These are phyloP conservation scores for Nelumbo lutea DNA, from an alignment of 164 flowering plant species.

Conservation along the genomic window DNA sequence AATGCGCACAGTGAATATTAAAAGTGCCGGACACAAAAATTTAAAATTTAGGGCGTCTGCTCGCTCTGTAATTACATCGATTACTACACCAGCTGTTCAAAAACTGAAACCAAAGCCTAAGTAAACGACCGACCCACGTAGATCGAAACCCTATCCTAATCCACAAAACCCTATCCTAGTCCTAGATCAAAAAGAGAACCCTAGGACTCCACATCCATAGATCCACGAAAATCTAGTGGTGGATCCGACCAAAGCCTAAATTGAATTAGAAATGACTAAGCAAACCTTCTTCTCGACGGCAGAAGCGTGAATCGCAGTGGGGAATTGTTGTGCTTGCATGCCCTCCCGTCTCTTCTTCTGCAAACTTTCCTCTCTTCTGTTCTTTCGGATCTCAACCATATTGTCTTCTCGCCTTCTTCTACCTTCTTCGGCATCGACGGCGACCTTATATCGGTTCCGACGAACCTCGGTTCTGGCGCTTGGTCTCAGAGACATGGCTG, in stretches of 20 bases:
- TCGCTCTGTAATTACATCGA: neutral
- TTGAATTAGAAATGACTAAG: neutral
- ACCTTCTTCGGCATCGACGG: constrained; percentile 62
- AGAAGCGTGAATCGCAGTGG: constrained; percentile 12
- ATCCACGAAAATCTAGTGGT: neutral
- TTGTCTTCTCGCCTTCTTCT: constrained; percentile 59
- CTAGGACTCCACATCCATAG: neutral
- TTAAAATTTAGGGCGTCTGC: neutral
- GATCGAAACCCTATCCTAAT: neutral
- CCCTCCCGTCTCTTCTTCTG: constrained; percentile 60
- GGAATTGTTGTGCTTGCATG: constrained; percentile 28
- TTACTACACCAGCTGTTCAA: neutral
- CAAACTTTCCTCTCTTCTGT: constrained; percentile 49
- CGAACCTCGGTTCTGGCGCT: constrained; percentile 50
- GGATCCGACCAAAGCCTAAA: neutral
- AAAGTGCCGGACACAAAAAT: neutral
- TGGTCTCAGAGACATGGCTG: constrained; percentile 55
- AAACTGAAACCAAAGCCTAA: neutral
- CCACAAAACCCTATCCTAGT: neutral
- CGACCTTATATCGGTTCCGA: constrained; percentile 53
- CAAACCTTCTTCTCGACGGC: constrained; percentile 28
- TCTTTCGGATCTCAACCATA: constrained; percentile 68
- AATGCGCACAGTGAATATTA: neutral
- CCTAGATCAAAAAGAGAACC: neutral
- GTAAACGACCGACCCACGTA: neutral